Evolutionary conservation across 1,284 basidiomycete genomes (phyloP), one percentile per base, ranked within the genome.

Genomic region (Ustilago bromivora): DNA sequence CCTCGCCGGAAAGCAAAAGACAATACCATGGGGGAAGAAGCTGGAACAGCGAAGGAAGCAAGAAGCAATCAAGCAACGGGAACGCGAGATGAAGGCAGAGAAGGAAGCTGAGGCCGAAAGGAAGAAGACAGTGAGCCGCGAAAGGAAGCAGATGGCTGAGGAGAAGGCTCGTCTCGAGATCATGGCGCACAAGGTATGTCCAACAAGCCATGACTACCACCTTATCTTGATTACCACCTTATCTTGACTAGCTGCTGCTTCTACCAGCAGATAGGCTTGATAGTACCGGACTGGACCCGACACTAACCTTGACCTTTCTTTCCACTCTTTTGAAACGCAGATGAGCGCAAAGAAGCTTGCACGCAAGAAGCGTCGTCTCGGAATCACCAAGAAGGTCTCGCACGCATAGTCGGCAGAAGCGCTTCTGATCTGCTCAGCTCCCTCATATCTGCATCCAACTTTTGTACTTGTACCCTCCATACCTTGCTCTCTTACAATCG

Each of bases 331-430:
- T 46, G 12, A 34, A 17, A 51, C 11, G 15, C 43, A 81, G 79
- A 81, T 81, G 79, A 81, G 79, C 68, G 73, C 71, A 46, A 81
- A 81, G 61, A 63, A 61, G 57, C 72, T 81, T 3, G 70, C 69
- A 17, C 71, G 79, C 34, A 79, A 79, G 66, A 71, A 76, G 70
- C 63, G 77, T 8, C 62, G 77, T 61, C 51, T 81, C 52, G 79
- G 79, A 8, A 73, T 80, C 60, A 80, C 70, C 65, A 80, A 80
- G 52, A 80, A 80, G 62, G 79, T 80, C 2, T 66, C 79, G 31
- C 79, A 80, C 61, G 64, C 71, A 32, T 73, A 49, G 8, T 13
- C 9, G 12, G 43, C 32, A 23, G 23, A 28, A 6, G 51, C 52
- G n/a, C 19, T 15, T 19, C 53, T 40, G 41, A 17, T n/a, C 34